Conservation (phyloP, 116 monocot genomes). For the Papilionanthe hybrid region DNA sequence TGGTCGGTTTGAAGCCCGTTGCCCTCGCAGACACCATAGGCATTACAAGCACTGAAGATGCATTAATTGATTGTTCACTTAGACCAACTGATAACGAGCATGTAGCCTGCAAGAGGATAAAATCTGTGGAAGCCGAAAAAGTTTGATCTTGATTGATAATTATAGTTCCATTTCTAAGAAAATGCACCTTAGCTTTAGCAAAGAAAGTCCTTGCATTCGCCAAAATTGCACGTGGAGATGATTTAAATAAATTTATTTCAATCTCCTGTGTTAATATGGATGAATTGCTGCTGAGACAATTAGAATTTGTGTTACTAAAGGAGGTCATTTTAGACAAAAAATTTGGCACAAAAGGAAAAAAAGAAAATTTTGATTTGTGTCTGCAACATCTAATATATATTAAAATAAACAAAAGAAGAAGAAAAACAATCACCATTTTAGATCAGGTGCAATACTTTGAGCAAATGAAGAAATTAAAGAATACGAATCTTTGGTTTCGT, state of each 20-base stretch:
- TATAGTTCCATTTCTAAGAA: not conserved
- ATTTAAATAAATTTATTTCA: conserved; percentile 34
- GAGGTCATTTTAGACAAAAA: too few species aligned
- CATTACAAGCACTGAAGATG: conserved; percentile 90
- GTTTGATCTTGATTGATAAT: not conserved
- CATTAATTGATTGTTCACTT: conserved; percentile 64
- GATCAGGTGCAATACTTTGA: conserved; percentile 35
- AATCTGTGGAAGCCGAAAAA: not conserved
- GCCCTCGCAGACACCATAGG: conserved; percentile 91
- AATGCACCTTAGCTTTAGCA: conserved; percentile 67
- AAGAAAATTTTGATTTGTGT: not conserved
- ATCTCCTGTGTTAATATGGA: conserved; percentile 36
- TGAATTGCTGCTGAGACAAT: conserved; percentile 28
- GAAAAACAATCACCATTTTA: conserved; percentile 37
- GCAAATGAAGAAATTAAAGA: conserved; percentile 33
- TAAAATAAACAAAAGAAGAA: not conserved
- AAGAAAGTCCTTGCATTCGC: conserved; percentile 39
- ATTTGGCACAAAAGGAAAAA: not conserved
- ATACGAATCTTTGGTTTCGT: conserved; percentile 38
- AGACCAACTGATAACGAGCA: conserved; percentile 69
- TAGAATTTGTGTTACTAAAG: not conserved
- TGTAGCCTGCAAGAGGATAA: conserved; percentile 54
- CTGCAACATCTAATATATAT: not conserved
- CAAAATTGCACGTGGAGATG: conserved; percentile 22
- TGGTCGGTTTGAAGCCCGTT: conserved; percentile 68